A percentile compares a stretch with the other conserved stretches of the same genome.
phyloP scores from a whole-genome alignment of 768 basidiomycete genomes.

The Albatrellus ellisii region DNA sequence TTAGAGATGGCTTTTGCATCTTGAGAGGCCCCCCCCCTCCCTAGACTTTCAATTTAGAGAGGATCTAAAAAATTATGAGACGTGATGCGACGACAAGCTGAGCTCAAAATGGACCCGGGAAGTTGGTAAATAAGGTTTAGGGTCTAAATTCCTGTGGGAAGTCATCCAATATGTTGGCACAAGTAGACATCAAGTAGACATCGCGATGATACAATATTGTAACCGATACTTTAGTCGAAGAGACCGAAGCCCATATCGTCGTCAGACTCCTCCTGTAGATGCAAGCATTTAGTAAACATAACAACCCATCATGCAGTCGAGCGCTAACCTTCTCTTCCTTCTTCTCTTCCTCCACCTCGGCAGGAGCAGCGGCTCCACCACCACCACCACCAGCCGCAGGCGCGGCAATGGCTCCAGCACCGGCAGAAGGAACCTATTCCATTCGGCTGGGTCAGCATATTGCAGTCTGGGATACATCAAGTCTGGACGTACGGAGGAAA shows the following conservation, averaged over 20 bases:
- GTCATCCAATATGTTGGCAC: too few species aligned
- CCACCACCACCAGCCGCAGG: constrained; percentile 41
- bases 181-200: too few species aligned
- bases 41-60: too few species aligned
- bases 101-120: too few species aligned
- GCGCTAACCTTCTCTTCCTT: constrained; percentile 73
- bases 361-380: constrained; percentile 53
- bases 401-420: constrained; percentile 50
- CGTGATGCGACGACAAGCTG: too few species aligned
- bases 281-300: constrained; percentile 2
- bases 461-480: not conserved
- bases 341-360: constrained; percentile 79
- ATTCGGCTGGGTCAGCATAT: constrained; percentile 3
- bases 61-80: too few species aligned
- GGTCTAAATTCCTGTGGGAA: too few species aligned
- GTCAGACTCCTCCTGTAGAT: constrained; percentile 75
- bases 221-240: constrained; percentile 92
- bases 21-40: too few species aligned
- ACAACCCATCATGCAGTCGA: not conserved
- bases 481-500: constrained; percentile 68
- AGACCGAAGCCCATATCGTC: constrained; percentile 99
- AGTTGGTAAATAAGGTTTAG: too few species aligned
- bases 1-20: too few species aligned
- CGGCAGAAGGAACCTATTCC: constrained; percentile 79
- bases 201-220: too few species aligned